Evolutionary conservation across 371 early-diverging fungal species (phyloP).

Genomic region (Lichtheimia corymbifera): DNA sequence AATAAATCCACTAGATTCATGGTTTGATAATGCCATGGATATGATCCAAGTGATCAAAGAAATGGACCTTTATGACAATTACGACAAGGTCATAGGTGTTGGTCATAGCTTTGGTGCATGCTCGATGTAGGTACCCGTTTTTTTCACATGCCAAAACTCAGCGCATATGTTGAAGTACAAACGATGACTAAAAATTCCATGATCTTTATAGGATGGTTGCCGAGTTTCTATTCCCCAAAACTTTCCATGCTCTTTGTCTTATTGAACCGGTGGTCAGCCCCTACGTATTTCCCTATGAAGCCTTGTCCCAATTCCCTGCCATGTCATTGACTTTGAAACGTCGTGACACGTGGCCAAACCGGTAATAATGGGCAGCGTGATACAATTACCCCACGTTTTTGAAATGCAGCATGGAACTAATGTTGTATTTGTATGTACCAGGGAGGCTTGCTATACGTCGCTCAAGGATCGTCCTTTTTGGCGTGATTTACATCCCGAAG

Average conservation of each 20-base stretch:
- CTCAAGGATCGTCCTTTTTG: conserved; percentile 27
- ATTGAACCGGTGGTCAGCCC: conserved; percentile 30
- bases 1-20: too few relatives aligned
- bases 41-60: conserved; percentile 30
- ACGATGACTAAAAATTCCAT: background rate
- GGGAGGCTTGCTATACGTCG: conserved; percentile 26
- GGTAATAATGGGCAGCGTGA: conserved; percentile 16
- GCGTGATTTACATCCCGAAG: conserved; percentile 37
- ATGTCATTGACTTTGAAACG: conserved; percentile 2
- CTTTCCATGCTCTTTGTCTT: conserved; percentile 33
- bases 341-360: conserved; percentile 13
- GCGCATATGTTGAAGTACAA: too few relatives aligned
- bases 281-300: conserved; percentile 4
- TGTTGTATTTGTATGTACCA: background rate
- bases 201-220: conserved; percentile 22
- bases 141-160: background rate
- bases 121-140: background rate
- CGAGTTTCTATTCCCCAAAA: conserved; percentile 31
- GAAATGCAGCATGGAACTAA: background rate
- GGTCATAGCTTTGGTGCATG: conserved; percentile 45
- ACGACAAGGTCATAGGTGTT: conserved; percentile 33
- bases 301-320: conserved; percentile 9
- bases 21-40: conserved; percentile 42
- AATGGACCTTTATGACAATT: conserved; percentile 18
- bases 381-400: too few relatives aligned